Evolutionary conservation across 192 early-diverging fungal genomes (phyloP), one percentile per base, ranked within the genome.

Genomic region (Coemansia sp.): DNA sequence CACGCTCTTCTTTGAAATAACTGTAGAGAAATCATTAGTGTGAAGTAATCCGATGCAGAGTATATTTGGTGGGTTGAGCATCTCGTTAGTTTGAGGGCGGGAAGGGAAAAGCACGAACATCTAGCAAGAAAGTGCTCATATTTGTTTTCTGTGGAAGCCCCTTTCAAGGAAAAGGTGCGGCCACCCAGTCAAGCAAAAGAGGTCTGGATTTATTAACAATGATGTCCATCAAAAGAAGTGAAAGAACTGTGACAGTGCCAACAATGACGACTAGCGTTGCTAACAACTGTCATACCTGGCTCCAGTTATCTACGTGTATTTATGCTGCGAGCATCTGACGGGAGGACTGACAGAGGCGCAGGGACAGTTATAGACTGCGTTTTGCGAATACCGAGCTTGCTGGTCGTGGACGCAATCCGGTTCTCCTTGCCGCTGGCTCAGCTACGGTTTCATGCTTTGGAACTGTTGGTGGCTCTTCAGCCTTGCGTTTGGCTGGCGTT

Each of bases 401-500:
- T 46, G 53, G 53, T 15, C 53, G 53, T 27, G 27, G 53, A 17
- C 53, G 53, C 53, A 57, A 17, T 29, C 53, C 53, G 5, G 36
- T 25, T 63, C 61, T 5, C 38, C 17, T 23, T 17, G 61, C 31
- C 11, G 12, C 12, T 31, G 61, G 61, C 61, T 27, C 17, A 4
- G 34, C 41, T 29, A 9, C 34, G 34, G 34, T 34, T 34, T 34
- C n/a, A 5, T 38, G 23, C 21, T 39, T 61, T 39, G 34, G n/a
- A 21, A 31, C 1, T 23, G 15, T 12, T 37, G 60, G 15, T 23
- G 10, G 3, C 10, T 1, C 4, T 23, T 62, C 46, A 25, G 65
- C 53, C 55, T 81, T 76, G 55, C 68, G 68, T 34, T 79, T 79
- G 7, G 64, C 4, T 17, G 62, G n/a, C n/a, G 50, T 36, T 14